Conservation (phyloP, 371 early-diverging fungal species). For the Apophysomyces trapeziformis region DNA sequence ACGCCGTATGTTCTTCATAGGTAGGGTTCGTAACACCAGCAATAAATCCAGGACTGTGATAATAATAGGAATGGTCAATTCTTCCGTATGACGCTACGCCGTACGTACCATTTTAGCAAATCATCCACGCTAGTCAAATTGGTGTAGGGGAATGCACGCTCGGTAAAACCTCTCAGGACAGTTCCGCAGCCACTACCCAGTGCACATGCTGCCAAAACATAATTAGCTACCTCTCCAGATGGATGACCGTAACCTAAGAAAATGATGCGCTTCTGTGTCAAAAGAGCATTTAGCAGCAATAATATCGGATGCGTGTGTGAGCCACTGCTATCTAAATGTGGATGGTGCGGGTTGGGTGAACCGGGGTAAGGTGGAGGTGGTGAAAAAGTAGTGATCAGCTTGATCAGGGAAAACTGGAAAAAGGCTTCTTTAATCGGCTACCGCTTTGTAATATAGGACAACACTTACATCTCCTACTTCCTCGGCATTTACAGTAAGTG, state of each 20-base stretch:
- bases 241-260: conserved; percentile 92
- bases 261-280: conserved; percentile 92
- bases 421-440: neutral
- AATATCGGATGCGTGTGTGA: conserved; percentile 85
- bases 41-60: conserved; percentile 83
- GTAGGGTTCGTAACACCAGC: conserved; percentile 96
- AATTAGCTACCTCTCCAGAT: conserved; percentile 91
- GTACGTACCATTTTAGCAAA: conserved; percentile 71
- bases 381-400: conserved; percentile 75
- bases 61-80: neutral
- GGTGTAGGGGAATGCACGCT: conserved; percentile 92
- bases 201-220: conserved; percentile 90
- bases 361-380: conserved; percentile 50
- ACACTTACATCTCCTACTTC: conserved; percentile 90
- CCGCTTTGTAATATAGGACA: neutral
- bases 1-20: conserved; percentile 88
- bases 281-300: conserved; percentile 83
- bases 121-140: conserved; percentile 86
- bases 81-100: neutral
- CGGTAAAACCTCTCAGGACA: conserved; percentile 83
- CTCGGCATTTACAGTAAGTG: conserved; percentile 81
- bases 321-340: conserved; percentile 83
- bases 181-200: conserved; percentile 90
- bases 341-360: conserved; percentile 76
- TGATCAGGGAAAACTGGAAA: conserved; percentile 76